Evolutionary conservation across 2,329 filamentous ascomycete species (phyloP).

Genomic region (Aspergillus sp.): DNA sequence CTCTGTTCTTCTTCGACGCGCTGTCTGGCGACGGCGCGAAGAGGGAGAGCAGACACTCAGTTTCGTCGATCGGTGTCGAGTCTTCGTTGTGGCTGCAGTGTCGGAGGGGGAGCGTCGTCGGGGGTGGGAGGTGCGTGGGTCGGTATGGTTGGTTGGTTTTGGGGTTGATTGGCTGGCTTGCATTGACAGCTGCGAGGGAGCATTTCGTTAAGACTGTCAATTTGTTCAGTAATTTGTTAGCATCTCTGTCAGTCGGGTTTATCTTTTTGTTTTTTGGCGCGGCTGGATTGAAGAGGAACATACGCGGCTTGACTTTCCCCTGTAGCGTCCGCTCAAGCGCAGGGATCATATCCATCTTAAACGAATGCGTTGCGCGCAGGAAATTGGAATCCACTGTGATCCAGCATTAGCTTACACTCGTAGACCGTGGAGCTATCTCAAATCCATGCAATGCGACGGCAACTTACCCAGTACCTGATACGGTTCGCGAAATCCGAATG

Average conservation of each 20-base stretch:
- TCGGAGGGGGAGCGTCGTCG: slow-evolving; percentile 37
- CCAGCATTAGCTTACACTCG: slow-evolving; percentile 6
- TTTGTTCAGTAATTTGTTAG: slow-evolving; percentile 16
- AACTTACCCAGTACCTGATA: slow-evolving; percentile 72
- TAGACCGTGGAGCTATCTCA: background rate
- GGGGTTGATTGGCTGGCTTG: slow-evolving; percentile 32
- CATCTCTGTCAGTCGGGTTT: background rate
- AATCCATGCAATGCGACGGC: slow-evolving; percentile 1
- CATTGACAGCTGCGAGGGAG: slow-evolving; percentile 37
- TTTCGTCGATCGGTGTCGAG: slow-evolving; percentile 36
- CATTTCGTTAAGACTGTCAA: slow-evolving; percentile 63
- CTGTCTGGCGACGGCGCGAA: slow-evolving; percentile 30
- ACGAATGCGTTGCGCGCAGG: slow-evolving; percentile 68
- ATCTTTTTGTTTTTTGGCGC: background rate
- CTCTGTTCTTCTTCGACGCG: slow-evolving; percentile 39
- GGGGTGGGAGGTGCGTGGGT: slow-evolving; percentile 38
- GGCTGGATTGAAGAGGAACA: slow-evolving; percentile 19
- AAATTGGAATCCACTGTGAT: slow-evolving; percentile 70
- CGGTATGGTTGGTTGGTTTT: slow-evolving; percentile 24
- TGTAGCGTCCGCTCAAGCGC: slow-evolving; percentile 76
- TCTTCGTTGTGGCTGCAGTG: slow-evolving; percentile 41
- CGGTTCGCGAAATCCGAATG: slow-evolving; percentile 84
- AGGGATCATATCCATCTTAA: slow-evolving; percentile 80
- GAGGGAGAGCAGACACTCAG: slow-evolving; percentile 38
- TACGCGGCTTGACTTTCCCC: slow-evolving; percentile 74